Conservation (phyloP, 106 monocot species). For the Cymbidium sinense region DNA sequence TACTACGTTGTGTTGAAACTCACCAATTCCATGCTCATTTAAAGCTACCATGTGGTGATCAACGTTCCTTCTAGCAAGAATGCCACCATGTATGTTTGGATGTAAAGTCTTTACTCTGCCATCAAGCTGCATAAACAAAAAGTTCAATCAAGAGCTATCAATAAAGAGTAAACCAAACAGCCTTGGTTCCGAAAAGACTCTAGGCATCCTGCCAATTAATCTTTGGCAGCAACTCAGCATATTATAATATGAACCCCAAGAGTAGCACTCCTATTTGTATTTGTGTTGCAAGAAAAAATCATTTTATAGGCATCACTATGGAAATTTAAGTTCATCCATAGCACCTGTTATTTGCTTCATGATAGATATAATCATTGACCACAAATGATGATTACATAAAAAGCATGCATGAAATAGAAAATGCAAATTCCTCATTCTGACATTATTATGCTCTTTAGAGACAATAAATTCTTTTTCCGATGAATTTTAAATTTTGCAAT, state of each 20-base stretch:
- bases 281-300: not conserved
- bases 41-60: constrained; percentile 71
- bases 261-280: not conserved
- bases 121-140: constrained; percentile 50
- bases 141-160: not conserved
- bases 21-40: constrained; percentile 71
- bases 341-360: not conserved
- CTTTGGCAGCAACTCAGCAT: not conserved
- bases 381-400: not conserved
- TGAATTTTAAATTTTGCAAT: not conserved
- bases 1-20: constrained; percentile 5
- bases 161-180: not conserved
- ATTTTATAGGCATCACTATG: not conserved
- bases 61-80: constrained; percentile 91
- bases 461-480: too few relatives aligned
- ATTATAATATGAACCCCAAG: not conserved
- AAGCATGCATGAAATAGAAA: not conserved
- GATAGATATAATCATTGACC: not conserved
- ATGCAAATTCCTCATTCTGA: not conserved
- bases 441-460: not conserved
- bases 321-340: not conserved
- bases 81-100: constrained; percentile 89
- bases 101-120: constrained; percentile 96
- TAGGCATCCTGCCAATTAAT: not conserved
- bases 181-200: not conserved